A percentile compares a stretch with the other conserved stretches of the same genome.
Evolutionary conservation across 2,329 filamentous ascomycete genomes (phyloP).

Genomic region (Penicillium brasilianum): DNA sequence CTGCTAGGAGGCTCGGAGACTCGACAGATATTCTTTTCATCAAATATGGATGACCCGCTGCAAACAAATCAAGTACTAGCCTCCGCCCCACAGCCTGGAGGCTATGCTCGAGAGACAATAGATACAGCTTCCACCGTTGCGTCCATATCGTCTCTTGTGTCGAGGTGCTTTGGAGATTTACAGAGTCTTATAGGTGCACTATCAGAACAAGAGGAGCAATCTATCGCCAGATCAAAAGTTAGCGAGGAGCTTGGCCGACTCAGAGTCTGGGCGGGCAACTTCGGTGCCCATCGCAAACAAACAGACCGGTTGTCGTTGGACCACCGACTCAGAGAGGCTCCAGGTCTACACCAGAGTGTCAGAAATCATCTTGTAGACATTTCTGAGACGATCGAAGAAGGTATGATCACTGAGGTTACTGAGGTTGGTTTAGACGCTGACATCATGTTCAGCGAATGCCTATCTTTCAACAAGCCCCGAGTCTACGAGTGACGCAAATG

Average conservation of each 20-base stretch:
- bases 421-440: not conserved
- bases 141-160: not conserved
- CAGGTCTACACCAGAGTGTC: not conserved
- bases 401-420: not conserved
- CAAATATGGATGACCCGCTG: not conserved
- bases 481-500: not conserved
- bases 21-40: not conserved
- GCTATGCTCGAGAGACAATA: not conserved
- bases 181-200: not conserved
- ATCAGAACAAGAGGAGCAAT: not conserved
- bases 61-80: not conserved
- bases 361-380: not conserved
- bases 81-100: not conserved
- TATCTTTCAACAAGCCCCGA: not conserved
- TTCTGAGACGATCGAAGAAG: not conserved
- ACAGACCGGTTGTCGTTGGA: not conserved
- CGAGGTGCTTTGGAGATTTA: not conserved
- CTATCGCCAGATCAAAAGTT: not conserved
- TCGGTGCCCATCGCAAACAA: not conserved
- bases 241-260: not conserved
- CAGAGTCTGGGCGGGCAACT: not conserved
- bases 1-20: not conserved
- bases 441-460: not conserved
- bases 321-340: not conserved
- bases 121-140: not conserved